A percentile compares a stretch with the other conserved stretches of the same genome.
Evolutionary conservation across 495 filamentous ascomycete genomes (phyloP).

Genomic region (Aspergillus conjunctus): DNA sequence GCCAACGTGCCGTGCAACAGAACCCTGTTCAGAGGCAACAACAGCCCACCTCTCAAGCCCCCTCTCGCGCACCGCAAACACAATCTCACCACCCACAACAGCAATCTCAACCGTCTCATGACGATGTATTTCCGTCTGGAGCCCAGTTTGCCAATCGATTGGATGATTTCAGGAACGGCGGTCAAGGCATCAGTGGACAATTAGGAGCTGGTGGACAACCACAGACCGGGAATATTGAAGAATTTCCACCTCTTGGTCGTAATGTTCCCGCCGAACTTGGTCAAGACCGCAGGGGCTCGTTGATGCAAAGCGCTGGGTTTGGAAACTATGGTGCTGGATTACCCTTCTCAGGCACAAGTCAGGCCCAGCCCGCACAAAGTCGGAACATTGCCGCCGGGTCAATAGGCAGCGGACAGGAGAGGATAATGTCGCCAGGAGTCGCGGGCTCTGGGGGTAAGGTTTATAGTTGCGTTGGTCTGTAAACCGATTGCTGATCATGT

Average conservation of each 20-base stretch:
- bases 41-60: conserved; percentile 52
- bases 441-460: conserved; percentile 26
- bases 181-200: conserved; percentile 63
- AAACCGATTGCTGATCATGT: conserved; percentile 21
- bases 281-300: conserved; percentile 62
- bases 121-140: conserved; percentile 53
- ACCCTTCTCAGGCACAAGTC: conserved; percentile 41
- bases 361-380: conserved; percentile 32
- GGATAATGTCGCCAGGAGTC: conserved; percentile 37
- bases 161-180: conserved; percentile 61
- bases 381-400: conserved; percentile 33
- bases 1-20: conserved; percentile 58
- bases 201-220: conserved; percentile 57
- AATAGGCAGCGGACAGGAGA: conserved; percentile 35
- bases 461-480: neutral
- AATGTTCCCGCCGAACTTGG: conserved; percentile 69
- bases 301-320: conserved; percentile 69
- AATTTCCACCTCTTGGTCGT: conserved; percentile 81
- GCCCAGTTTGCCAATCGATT: conserved; percentile 57
- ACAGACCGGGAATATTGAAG: conserved; percentile 71
- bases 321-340: conserved; percentile 54
- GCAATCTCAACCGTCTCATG: conserved; percentile 60
- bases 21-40: conserved; percentile 69
- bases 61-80: conserved; percentile 52
- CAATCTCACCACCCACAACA: conserved; percentile 59